Conservation (phyloP, 805 yeast species). For the Starmera caribaea region DNA sequence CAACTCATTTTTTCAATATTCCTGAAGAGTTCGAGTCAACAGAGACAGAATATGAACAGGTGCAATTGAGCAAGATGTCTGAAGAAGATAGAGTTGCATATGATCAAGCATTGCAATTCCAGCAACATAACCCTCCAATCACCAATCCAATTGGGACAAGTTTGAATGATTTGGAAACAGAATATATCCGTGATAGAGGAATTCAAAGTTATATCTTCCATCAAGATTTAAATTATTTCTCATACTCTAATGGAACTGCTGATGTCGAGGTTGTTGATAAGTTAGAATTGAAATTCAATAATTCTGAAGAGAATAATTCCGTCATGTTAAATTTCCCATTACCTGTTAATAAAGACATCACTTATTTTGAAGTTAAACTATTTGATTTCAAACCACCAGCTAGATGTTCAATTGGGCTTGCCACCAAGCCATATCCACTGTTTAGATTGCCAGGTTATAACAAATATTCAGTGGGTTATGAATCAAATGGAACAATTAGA, state of each 20-base stretch:
- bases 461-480: conserved; percentile 62
- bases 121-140: conserved; percentile 1
- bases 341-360: conserved; percentile 48
- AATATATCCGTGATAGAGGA: conserved; percentile 15
- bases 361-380: conserved; percentile 58
- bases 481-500: conserved; percentile 60
- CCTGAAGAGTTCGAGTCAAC: conserved; percentile 59
- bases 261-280: conserved; percentile 6
- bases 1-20: conserved; percentile 19
- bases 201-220: conserved; percentile 12
- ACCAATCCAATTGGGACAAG: background rate
- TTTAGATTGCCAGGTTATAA: conserved; percentile 70
- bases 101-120: conserved; percentile 24
- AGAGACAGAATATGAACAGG: conserved; percentile 54
- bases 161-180: conserved; percentile 1
- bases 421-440: conserved; percentile 65
- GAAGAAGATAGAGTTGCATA: background rate
- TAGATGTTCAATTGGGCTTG: conserved; percentile 54
- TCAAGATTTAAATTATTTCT: conserved; percentile 8
- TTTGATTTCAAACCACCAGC: conserved; percentile 32
- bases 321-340: conserved; percentile 32
- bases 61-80: conserved; percentile 25
- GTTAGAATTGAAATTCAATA: conserved; percentile 9
- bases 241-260: conserved; percentile 5
- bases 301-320: conserved; percentile 6